Conservation (phyloP, 2,329 filamentous ascomycete species). For the Penicillium sp. region DNA sequence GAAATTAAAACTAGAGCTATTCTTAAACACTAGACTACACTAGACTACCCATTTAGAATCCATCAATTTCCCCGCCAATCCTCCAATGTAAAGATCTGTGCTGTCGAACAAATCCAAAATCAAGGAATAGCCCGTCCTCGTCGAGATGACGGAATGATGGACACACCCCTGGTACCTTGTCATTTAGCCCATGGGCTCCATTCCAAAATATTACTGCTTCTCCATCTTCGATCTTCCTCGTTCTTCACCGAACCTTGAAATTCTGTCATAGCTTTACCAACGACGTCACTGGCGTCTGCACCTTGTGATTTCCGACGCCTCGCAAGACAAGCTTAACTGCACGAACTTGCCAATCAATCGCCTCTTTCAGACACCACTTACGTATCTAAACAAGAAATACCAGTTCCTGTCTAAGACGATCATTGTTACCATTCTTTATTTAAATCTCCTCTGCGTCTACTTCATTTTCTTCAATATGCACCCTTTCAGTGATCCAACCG, state of each 20-base stretch:
- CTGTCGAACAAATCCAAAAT: constrained; percentile 5
- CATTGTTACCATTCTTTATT: constrained; percentile 6
- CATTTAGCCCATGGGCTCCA: neutral
- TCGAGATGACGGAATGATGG: constrained; percentile 14
- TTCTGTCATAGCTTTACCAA: constrained; percentile 6
- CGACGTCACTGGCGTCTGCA: constrained; percentile 7
- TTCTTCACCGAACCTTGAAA: neutral
- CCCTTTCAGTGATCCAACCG: constrained; percentile 30
- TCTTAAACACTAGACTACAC: neutral
- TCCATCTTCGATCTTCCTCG: neutral
- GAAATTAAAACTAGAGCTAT: neutral
- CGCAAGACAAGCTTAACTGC: constrained; percentile 9
- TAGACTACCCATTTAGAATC: neutral
- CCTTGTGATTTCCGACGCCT: neutral
- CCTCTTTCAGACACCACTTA: constrained; percentile 20
- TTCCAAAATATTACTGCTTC: neutral
- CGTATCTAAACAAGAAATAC: constrained; percentile 13
- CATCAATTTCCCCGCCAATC: neutral
- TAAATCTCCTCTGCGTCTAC: constrained; percentile 3
- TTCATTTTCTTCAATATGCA: constrained; percentile 21
- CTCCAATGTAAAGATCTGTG: neutral
- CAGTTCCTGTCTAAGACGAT: neutral
- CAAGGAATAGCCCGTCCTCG: constrained; percentile 11
- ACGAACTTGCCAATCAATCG: constrained; percentile 18
- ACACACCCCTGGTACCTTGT: neutral